Evolutionary conservation across 257 asterid species (phyloP).

Genomic region (Przewalskia tangutica): DNA sequence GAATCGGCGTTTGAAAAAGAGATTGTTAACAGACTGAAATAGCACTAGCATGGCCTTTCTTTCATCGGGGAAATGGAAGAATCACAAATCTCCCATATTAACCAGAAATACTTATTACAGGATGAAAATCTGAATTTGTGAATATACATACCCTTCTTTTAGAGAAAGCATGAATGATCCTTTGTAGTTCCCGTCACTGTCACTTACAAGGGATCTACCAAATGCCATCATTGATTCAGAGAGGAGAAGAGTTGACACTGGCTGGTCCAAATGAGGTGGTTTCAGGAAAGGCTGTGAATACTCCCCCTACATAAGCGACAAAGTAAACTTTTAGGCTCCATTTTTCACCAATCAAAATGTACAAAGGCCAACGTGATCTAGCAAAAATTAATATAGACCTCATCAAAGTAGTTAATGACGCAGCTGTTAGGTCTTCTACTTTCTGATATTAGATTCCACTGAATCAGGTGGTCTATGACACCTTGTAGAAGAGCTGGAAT

Average conservation of each 20-base stretch:
- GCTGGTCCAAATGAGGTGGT: constrained; percentile 96
- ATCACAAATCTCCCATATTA: neutral
- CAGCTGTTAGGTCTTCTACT: constrained; percentile 80
- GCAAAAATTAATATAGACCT: constrained; percentile 30
- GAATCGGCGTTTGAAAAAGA: neutral
- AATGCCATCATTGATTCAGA: constrained; percentile 92
- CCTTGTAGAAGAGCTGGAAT: constrained; percentile 73
- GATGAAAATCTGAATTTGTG: neutral
- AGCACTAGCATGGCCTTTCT: neutral
- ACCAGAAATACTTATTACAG: neutral
- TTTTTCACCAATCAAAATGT: neutral
- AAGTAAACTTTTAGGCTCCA: neutral
- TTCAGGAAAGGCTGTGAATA: constrained; percentile 90
- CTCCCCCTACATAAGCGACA: constrained; percentile 49
- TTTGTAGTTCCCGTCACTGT: constrained; percentile 71
- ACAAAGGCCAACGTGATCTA: neutral
- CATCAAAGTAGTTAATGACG: constrained; percentile 87
- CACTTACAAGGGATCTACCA: constrained; percentile 67
- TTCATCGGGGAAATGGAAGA: neutral
- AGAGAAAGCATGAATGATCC: constrained; percentile 77
- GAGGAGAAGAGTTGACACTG: constrained; percentile 76
- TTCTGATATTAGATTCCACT: constrained; percentile 82
- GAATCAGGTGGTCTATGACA: constrained; percentile 70
- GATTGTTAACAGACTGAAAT: neutral
- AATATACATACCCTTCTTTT: constrained; percentile 65